Evolutionary conservation across 306 rosid species (phyloP).

Genomic region (Cucurbita argyrosperma): DNA sequence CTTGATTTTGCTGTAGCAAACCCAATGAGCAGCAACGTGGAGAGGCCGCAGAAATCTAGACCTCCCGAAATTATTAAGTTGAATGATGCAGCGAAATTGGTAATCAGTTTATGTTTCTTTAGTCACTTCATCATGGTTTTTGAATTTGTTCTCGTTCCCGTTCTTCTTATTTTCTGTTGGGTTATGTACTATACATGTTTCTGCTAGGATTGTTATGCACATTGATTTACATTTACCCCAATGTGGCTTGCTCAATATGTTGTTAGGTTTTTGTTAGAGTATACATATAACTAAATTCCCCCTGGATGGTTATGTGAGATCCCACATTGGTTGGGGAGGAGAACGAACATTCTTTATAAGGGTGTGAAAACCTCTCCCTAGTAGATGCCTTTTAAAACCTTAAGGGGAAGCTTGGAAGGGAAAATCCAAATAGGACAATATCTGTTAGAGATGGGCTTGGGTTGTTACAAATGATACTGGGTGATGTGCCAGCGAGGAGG

Average conservation of each 20-base stretch:
- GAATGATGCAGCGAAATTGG: slow-evolving; percentile 64
- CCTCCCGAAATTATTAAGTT: slow-evolving; percentile 45
- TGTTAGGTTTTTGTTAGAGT: background rate
- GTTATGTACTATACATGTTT: background rate
- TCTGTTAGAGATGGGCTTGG: no score
- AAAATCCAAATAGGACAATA: no score
- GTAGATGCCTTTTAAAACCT: no score
- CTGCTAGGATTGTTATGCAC: background rate
- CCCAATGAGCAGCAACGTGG: slow-evolving; percentile 27
- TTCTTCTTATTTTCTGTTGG: background rate
- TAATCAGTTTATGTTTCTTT: slow-evolving; percentile 14
- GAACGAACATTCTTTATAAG: no score
- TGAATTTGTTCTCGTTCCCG: background rate
- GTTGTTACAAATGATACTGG: no score
- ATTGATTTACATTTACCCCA: background rate
- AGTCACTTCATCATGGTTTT: background rate
- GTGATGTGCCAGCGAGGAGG: no score
- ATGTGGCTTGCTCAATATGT: background rate
- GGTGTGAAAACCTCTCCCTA: no score
- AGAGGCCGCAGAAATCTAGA: slow-evolving; percentile 20
- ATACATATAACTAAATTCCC: no score
- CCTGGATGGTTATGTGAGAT: no score
- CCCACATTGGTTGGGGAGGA: no score
- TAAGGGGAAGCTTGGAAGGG: no score
- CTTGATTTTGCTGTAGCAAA: background rate